A percentile compares a stretch with the other conserved stretches of the same genome.
phyloP scores from a whole-genome alignment of 2,329 filamentous ascomycete species.

The Pestalotiopsis fici region DNA sequence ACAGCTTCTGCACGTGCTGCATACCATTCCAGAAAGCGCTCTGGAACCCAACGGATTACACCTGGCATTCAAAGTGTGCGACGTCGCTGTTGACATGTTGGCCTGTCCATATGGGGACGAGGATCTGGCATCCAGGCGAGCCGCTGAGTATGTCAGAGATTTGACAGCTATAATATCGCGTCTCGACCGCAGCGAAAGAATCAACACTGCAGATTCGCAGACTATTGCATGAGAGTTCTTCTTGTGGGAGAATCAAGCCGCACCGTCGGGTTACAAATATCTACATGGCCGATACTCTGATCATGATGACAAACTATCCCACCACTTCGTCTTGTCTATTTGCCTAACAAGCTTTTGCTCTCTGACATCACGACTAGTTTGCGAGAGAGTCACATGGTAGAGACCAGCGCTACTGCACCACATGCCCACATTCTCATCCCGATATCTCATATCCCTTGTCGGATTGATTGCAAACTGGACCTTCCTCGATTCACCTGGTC shows the following conservation, averaged over 20 bases:
- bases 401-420: slow-evolving; percentile 2
- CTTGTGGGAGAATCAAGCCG: background rate
- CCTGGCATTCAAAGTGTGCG: slow-evolving; percentile 3
- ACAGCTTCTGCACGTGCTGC: slow-evolving; percentile 3
- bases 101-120: slow-evolving; percentile 7
- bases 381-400: background rate
- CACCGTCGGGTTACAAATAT: background rate
- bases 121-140: background rate
- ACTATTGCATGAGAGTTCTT: background rate
- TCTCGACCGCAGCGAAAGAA: background rate
- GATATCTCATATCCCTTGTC: background rate
- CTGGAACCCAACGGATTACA: slow-evolving; percentile 5
- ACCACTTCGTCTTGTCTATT: background rate
- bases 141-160: background rate
- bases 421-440: background rate
- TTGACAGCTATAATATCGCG: background rate
- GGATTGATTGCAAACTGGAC: background rate
- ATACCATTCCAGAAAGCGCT: background rate
- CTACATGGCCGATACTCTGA: background rate
- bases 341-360: background rate
- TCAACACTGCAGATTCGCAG: background rate
- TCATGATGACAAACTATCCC: background rate
- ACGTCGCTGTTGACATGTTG: slow-evolving; percentile 1
- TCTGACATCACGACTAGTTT: background rate
- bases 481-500: background rate